Percentiles rank a stretch among this genome's conserved stretches.
Evolutionary conservation across 352 stramenopile genomes (phyloP).

Genomic region (Phytopythium delawarense): DNA sequence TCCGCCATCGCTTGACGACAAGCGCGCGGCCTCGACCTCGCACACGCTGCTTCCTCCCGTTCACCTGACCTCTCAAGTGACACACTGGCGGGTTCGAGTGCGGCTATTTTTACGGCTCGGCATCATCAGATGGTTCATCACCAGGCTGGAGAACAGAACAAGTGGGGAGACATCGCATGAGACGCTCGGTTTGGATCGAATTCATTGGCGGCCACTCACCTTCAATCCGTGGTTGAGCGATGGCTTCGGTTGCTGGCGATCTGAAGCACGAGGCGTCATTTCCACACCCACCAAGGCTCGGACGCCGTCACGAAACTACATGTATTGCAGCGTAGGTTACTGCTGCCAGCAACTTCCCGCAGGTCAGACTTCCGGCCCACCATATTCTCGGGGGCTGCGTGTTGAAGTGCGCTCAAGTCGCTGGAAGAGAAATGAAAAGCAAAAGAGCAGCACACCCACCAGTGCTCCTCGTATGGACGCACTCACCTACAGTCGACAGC

Average conservation of each 20-base stretch:
- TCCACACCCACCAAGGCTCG: neutral
- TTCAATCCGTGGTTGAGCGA: neutral
- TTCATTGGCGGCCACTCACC: neutral
- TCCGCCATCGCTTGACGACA: conserved; percentile 1
- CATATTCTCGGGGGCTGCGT: too few species aligned
- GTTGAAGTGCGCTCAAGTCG: neutral
- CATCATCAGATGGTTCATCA: too few species aligned
- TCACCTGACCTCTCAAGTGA: neutral
- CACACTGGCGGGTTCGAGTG: neutral
- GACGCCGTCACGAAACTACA: neutral
- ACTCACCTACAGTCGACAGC: neutral
- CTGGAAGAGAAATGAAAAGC: neutral
- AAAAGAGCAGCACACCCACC: neutral
- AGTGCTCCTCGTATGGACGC: neutral
- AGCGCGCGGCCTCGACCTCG: neutral
- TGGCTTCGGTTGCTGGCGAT: neutral
- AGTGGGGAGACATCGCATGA: neutral
- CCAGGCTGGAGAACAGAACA: neutral
- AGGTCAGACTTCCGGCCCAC: neutral
- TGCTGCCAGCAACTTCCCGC: neutral
- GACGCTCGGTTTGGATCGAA: neutral
- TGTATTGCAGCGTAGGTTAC: neutral
- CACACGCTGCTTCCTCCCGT: neutral
- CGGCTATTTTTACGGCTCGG: neutral
- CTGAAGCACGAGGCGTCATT: neutral